A percentile compares a stretch with the other conserved stretches of the same genome.
Conservation (phyloP, 345 rosid species). For the Brassica incana region DNA sequence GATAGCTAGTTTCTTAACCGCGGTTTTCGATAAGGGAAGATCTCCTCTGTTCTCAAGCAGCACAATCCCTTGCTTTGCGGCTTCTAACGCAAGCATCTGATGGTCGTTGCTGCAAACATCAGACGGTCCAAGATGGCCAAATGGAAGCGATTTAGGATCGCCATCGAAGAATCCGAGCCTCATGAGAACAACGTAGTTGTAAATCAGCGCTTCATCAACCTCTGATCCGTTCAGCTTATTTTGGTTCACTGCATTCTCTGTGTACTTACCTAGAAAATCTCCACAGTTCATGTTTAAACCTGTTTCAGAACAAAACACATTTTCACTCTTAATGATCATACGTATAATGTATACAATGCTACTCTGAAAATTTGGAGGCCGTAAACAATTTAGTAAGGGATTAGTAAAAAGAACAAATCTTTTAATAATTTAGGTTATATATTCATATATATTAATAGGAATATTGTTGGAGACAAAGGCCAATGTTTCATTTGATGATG, state of each 20-base stretch:
- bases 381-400: too few relatives aligned
- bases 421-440: not conserved
- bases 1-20: slow-evolving; percentile 39
- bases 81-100: slow-evolving; percentile 50
- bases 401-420: too few relatives aligned
- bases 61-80: slow-evolving; percentile 60
- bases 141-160: slow-evolving; percentile 39
- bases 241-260: slow-evolving; percentile 41
- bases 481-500: not conserved
- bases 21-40: slow-evolving; percentile 37
- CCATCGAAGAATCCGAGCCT: slow-evolving; percentile 71
- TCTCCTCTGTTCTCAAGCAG: slow-evolving; percentile 50
- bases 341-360: too few relatives aligned
- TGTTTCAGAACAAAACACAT: slow-evolving; percentile 15
- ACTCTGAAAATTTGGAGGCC: too few relatives aligned
- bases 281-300: slow-evolving; percentile 81
- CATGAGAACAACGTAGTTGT: slow-evolving; percentile 50
- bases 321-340: not conserved
- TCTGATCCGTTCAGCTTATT: slow-evolving; percentile 48
- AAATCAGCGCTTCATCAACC: slow-evolving; percentile 36
- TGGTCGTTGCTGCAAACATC: slow-evolving; percentile 40
- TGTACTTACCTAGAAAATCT: slow-evolving; percentile 35
- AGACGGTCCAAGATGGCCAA: slow-evolving; percentile 39
- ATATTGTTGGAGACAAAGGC: not conserved
- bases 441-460: not conserved